Conservation (phyloP, 768 basidiomycete genomes). For the Sporobolomyces phaffii region DNA sequence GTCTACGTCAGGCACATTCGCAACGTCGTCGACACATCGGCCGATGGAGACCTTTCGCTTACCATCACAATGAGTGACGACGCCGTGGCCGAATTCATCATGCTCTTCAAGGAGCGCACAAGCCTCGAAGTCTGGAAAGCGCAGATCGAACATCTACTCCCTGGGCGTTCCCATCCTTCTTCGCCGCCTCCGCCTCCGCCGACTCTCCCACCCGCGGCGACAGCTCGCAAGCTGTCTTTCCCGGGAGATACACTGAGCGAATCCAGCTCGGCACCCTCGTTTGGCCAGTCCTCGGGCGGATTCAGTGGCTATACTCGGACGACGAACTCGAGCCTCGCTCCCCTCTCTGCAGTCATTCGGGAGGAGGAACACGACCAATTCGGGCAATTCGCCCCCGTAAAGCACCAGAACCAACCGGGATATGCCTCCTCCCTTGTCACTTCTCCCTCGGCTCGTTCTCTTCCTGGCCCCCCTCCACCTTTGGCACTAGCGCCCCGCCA, state of each 20-base stretch:
- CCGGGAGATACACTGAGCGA: slow-evolving; percentile 7
- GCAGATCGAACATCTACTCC: slow-evolving; percentile 71
- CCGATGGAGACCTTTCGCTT: slow-evolving; percentile 71
- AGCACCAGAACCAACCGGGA: neutral
- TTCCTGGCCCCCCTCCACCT: neutral
- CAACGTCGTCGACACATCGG: slow-evolving; percentile 70
- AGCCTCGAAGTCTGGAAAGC: slow-evolving; percentile 82
- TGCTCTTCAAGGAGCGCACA: slow-evolving; percentile 86
- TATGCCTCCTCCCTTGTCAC: slow-evolving; percentile 9
- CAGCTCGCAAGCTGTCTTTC: neutral
- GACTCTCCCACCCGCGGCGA: neutral
- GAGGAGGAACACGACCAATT: slow-evolving; percentile 26
- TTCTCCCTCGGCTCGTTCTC: neutral
- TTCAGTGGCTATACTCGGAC: slow-evolving; percentile 31
- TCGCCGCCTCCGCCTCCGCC: neutral
- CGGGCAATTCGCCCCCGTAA: neutral
- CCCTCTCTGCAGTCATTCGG: slow-evolving; percentile 2
- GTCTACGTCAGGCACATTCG: slow-evolving; percentile 95
- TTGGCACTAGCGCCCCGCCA: slow-evolving; percentile 52
- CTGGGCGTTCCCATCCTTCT: slow-evolving; percentile 35
- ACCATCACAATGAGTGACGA: slow-evolving; percentile 97
- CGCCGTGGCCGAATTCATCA: slow-evolving; percentile 82
- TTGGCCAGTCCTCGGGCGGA: slow-evolving; percentile 7
- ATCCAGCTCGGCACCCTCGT: slow-evolving; percentile 11
- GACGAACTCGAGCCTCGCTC: slow-evolving; percentile 26